phyloP scores from a whole-genome alignment of 2,329 filamentous ascomycete genomes.

The Claviceps fusiformis region DNA sequence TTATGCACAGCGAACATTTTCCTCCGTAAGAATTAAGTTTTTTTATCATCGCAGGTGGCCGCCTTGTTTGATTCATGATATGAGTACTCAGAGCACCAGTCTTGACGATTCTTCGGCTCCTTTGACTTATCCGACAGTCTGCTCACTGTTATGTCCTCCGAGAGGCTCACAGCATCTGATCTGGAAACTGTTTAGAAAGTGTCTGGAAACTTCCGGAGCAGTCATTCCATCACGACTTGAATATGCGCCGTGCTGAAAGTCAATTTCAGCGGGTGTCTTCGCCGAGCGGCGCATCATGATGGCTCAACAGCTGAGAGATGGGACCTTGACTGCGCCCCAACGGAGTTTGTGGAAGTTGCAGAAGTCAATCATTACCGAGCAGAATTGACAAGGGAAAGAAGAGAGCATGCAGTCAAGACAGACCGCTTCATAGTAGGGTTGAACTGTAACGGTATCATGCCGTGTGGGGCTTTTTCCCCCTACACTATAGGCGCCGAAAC shows the following conservation, averaged over 20 bases:
- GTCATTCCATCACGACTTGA: not conserved
- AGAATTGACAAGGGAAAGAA: no score
- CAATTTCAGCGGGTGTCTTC: not conserved
- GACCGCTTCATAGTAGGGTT: no score
- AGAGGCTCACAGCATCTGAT: not conserved
- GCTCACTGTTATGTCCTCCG: no score
- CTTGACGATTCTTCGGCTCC: not conserved
- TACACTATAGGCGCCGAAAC: not conserved
- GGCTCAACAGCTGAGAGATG: not conserved
- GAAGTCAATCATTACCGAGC: no score
- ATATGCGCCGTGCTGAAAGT: not conserved
- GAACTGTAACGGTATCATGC: no score
- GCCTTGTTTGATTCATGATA: not conserved
- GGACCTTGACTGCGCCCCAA: not conserved
- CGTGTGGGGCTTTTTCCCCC: no score
- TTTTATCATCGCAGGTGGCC: not conserved
- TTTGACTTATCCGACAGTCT: not conserved
- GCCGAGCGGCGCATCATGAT: not conserved
- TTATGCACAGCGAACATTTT: not conserved
- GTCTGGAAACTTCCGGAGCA: not conserved
- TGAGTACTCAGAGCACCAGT: not conserved
- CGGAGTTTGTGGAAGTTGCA: not conserved
- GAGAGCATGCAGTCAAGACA: no score
- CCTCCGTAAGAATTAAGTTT: not conserved
- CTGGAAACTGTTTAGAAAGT: not conserved